Percentiles rank a stretch among this genome's conserved stretches.
Conservation (phyloP, 805 yeast species). For the Candida coleopterorum region DNA sequence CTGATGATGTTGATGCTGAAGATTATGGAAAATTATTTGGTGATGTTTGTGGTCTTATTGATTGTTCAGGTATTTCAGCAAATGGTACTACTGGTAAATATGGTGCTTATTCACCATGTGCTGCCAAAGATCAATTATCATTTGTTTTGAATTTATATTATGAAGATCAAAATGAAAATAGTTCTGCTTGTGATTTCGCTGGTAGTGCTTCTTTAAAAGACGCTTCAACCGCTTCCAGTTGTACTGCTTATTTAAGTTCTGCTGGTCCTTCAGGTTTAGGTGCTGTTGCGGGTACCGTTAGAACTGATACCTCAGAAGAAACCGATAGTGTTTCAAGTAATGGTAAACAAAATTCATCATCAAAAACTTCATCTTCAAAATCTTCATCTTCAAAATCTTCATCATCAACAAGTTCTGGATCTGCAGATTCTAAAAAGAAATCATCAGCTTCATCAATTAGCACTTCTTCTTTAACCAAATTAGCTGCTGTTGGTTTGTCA, state of each 20-base stretch:
- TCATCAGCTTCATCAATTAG: slow-evolving; percentile 15
- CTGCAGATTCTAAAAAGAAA: slow-evolving; percentile 16
- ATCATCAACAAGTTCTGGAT: slow-evolving; percentile 15
- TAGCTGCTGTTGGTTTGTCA: slow-evolving; percentile 18
- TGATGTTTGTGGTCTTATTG: slow-evolving; percentile 27
- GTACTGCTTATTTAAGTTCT: slow-evolving; percentile 52
- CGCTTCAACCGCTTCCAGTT: slow-evolving; percentile 37
- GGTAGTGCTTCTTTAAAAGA: slow-evolving; percentile 38
- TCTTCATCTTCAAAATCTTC: slow-evolving; percentile 16
- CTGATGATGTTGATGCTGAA: slow-evolving; percentile 20
- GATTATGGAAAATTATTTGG: slow-evolving; percentile 33
- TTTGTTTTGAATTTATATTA: slow-evolving; percentile 38
- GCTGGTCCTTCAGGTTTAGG: slow-evolving; percentile 75
- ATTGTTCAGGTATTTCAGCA: slow-evolving; percentile 34
- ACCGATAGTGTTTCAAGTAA: slow-evolving; percentile 18
- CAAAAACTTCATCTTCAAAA: slow-evolving; percentile 22
- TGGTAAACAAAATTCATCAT: slow-evolving; percentile 20
- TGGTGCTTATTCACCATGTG: slow-evolving; percentile 40
- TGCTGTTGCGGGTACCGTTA: slow-evolving; percentile 34
- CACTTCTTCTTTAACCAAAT: slow-evolving; percentile 10
- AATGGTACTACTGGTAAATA: slow-evolving; percentile 37
- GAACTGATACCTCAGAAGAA: slow-evolving; percentile 17
- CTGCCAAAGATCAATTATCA: slow-evolving; percentile 30
- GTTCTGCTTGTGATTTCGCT: slow-evolving; percentile 32
- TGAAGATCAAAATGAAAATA: slow-evolving; percentile 19